phyloP scores from a whole-genome alignment of 768 basidiomycete genomes.

The Kwoniella pini region DNA sequence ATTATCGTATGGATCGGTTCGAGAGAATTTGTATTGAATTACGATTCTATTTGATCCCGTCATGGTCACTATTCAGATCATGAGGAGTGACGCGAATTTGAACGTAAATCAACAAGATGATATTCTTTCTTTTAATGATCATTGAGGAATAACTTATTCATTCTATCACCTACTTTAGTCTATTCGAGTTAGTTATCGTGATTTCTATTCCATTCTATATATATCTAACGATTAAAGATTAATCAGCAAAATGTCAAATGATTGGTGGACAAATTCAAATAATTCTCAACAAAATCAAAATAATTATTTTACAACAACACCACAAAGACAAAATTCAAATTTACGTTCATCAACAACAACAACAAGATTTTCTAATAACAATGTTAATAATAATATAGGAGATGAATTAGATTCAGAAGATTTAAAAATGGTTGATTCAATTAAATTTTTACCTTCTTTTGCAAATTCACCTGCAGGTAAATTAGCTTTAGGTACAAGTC shows the following conservation, averaged over 20 bases:
- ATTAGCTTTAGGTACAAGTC: slow-evolving; percentile 29
- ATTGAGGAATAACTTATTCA: no score
- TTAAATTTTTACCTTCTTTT: slow-evolving; percentile 47
- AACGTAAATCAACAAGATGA: no score
- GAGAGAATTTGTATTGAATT: no score
- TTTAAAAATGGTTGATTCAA: slow-evolving; percentile 38
- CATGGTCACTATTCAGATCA: no score
- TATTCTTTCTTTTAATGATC: no score
- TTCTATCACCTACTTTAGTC: no score
- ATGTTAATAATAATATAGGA: not conserved
- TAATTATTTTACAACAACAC: slow-evolving; percentile 6
- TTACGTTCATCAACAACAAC: not conserved
- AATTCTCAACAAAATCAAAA: not conserved
- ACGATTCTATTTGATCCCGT: no score
- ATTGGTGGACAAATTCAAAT: slow-evolving; percentile 34
- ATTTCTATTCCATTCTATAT: no score
- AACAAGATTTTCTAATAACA: not conserved
- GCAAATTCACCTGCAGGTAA: slow-evolving; percentile 40
- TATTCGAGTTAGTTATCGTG: no score
- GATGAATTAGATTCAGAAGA: slow-evolving; percentile 49
- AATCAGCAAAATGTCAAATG: slow-evolving; percentile 18
- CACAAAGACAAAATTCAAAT: slow-evolving; percentile 10
- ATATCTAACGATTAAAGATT: no score
- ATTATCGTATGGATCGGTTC: no score
- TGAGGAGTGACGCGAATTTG: no score